phyloP scores from a whole-genome alignment of 1,284 basidiomycete genomes.

The Boletus mariae region DNA sequence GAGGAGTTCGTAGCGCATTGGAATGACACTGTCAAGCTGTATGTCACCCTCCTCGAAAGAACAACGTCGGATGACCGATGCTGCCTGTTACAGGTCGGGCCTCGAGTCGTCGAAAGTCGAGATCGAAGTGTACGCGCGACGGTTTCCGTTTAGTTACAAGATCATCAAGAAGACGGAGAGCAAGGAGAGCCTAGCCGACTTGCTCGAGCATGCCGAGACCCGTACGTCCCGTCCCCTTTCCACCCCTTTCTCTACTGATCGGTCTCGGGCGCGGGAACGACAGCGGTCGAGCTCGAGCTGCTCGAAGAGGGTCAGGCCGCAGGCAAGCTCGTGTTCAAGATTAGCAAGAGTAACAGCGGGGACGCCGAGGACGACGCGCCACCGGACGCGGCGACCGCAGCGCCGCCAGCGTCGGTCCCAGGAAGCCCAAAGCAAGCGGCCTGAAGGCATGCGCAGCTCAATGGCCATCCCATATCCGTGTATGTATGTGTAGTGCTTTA shows the following conservation, averaged over 20 bases:
- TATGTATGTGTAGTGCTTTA: no score
- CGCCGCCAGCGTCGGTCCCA: constrained; percentile 3
- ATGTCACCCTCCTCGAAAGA: constrained; percentile 5
- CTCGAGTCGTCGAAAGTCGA: constrained; percentile 32
- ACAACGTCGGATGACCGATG: not conserved
- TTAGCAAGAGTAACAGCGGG: constrained; percentile 14
- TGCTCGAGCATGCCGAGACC: constrained; percentile 31
- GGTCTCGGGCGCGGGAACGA: not conserved
- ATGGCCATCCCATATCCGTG: not conserved
- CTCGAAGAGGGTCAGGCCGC: constrained; percentile 31
- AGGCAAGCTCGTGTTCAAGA: constrained; percentile 28
- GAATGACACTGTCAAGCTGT: constrained; percentile 27
- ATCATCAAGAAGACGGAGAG: constrained; percentile 33
- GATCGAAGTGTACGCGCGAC: constrained; percentile 32
- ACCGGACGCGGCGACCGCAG: not conserved
- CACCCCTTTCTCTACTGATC: not conserved
- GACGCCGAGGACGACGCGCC: constrained; percentile 4
- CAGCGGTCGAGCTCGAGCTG: constrained; percentile 31
- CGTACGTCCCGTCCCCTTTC: constrained; percentile 19
- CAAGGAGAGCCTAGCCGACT: constrained; percentile 31
- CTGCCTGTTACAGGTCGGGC: constrained; percentile 20
- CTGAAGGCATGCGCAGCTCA: not conserved
- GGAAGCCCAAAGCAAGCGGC: constrained; percentile 5
- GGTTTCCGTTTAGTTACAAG: constrained; percentile 34
- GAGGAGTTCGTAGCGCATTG: constrained; percentile 31